Evolutionary conservation across 2,329 filamentous ascomycete species (phyloP), one percentile per base, ranked within the genome.

Genomic region (Diaporthe australafricana): DNA sequence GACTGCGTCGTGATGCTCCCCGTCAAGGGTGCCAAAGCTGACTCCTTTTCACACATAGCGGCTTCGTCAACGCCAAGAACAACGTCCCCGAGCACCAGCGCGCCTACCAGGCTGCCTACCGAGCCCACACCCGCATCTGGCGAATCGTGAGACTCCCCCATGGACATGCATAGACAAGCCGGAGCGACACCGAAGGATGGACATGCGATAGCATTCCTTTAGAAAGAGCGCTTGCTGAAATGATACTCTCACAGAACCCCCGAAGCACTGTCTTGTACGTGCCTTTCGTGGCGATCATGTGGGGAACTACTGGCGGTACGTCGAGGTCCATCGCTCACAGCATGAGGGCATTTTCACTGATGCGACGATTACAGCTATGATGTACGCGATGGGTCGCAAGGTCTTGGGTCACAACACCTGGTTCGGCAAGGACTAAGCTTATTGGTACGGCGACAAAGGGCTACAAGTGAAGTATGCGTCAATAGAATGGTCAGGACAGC

Each of bases 361-460:
- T 69, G 20, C 68, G 45, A 57, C 7, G 55, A 25, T 55, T 22
- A 67, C 75, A 90, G 88, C 83, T 68, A 80, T 84, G 76, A 84
- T 94, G 84, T 96, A 93, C 86, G 92, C 91, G 85, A 91, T 93
- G 86, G 84, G 87, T 81, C 92, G 93, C 81, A 90, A 93, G 86
- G 85, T 93, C 75, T 81, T 91, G 75, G 93, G 93, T 79, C 90
- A 95, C 88, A 95, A 94, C 89, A 94, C 91, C 74, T 95, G 91
- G 91, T 93, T 90, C 78, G 84, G 87, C 80, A 87, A 89, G 82
- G 79, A 84, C 76, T 90, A 87, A 80, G 76, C 27, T 47, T 45
- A 20, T 4, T 16, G 30, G 11, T 38, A 30, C 1, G 40, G 50
- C 45, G 11, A 5, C 7, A 30, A 20, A 6, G 50, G 45, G n/a